Evolutionary conservation across 2,329 filamentous ascomycete genomes (phyloP), one percentile per base, ranked within the genome.

Genomic region (Microdochium bolleyi): DNA sequence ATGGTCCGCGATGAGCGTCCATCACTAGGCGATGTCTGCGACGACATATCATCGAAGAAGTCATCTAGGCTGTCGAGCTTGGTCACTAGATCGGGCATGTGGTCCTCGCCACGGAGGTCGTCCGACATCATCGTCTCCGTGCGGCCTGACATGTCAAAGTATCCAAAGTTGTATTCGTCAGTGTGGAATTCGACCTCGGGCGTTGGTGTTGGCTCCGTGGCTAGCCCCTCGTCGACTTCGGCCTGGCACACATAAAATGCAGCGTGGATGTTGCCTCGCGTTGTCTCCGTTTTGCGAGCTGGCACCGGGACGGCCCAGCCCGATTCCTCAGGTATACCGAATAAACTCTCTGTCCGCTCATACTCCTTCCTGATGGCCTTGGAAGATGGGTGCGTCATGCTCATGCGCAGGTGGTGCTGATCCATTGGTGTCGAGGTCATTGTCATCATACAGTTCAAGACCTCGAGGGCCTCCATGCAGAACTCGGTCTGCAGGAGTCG

Each of bases 271-370:
- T 99, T 99, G 54, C 86, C 82, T 53, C 94, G 82, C 3, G 94
- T 97, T 32, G 85, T 82, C 52, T 87, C 85, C 1, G 92, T 94
- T 72, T 96, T 92, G 53, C 88, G 87, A 1, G 92, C 92, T 16
- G 94, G 94, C 66, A 95, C 83, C 0, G 94, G 92, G 48, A 99
- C 90, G 0, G 94, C 94, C 94, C 94, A 99, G 2, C 94, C 94
- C 16, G 89, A 94, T 22, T 91, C 86, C 65, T 97, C 92, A 0
- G 94, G 94, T 54, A 99, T 97, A 25, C 95, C 95, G 66, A 97
- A 99, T 32, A 99, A 73, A 63, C 91, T 96, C 66, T 96, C 88
- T 0, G 90, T 96, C 22, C 89, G 85, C 64, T 96, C 92, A 61
- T 96, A 97, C 69, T 97, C 92, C 66, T 96, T 97, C 49, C 89